A percentile compares a stretch with the other conserved stretches of the same genome.
phyloP scores from a whole-genome alignment of 441 rosid species.

The Jatropha multifida region DNA sequence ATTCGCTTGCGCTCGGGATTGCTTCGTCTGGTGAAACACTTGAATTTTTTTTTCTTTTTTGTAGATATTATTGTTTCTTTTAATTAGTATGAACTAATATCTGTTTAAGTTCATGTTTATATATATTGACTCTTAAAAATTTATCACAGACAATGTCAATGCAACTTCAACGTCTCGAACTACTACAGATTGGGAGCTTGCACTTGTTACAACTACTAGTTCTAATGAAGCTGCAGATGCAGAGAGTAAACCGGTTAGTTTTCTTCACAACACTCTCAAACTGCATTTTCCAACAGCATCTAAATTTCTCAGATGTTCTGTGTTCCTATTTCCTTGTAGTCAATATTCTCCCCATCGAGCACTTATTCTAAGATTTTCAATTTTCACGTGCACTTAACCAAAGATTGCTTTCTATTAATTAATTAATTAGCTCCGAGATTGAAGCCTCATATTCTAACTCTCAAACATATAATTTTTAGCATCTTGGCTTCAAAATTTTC shows the following conservation, averaged over 20 bases:
- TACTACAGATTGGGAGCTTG: conserved; percentile 32
- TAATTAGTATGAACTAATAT: neutral
- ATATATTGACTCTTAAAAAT: neutral
- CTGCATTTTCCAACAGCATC: too few species aligned
- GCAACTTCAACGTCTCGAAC: conserved; percentile 5
- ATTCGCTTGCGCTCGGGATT: conserved; percentile 22
- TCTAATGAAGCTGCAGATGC: conserved; percentile 19
- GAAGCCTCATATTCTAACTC: neutral
- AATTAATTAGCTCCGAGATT: neutral
- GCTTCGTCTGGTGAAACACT: conserved; percentile 21
- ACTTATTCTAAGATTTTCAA: too few species aligned
- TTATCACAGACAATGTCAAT: neutral
- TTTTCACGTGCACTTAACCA: too few species aligned
- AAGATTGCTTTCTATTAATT: neutral
- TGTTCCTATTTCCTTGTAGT: too few species aligned
- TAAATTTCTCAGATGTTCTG: too few species aligned
- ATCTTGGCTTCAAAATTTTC: neutral
- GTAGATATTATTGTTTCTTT: neutral
- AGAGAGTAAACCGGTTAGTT: conserved; percentile 26
- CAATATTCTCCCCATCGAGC: too few species aligned
- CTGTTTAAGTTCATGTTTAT: neutral
- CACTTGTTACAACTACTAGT: conserved; percentile 30
- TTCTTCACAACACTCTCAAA: neutral
- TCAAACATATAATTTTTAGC: neutral
- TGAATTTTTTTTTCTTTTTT: too few species aligned